Conservation (phyloP, 2,329 filamentous ascomycete species). For the Ascochyta viciae-villosae region DNA sequence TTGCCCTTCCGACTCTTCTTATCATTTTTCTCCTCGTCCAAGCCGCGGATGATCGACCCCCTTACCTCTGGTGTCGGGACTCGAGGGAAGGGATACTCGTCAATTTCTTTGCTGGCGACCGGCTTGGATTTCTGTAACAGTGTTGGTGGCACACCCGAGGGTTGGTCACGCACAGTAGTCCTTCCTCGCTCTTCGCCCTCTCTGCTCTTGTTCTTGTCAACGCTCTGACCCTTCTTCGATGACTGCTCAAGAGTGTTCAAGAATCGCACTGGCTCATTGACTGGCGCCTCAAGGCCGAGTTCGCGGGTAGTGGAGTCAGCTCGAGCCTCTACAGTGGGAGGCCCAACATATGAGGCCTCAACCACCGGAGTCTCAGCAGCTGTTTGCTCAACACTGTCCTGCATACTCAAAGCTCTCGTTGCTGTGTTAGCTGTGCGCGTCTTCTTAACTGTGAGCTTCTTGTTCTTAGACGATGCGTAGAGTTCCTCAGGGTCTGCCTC, state of each 20-base stretch:
- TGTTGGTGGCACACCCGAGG: neutral
- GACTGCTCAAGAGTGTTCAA: slow-evolving; percentile 2
- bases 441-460: slow-evolving; percentile 57
- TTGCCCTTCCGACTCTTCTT: slow-evolving; percentile 46
- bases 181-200: slow-evolving; percentile 7
- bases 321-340: slow-evolving; percentile 44
- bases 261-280: neutral
- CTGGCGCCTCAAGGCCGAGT: slow-evolving; percentile 2
- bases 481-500: slow-evolving; percentile 48
- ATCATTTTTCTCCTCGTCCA: slow-evolving; percentile 50
- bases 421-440: slow-evolving; percentile 24
- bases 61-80: slow-evolving; percentile 11
- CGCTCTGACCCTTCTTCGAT: slow-evolving; percentile 1
- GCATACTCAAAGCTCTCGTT: slow-evolving; percentile 11
- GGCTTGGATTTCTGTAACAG: neutral
- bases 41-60: neutral
- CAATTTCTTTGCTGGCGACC: slow-evolving; percentile 13
- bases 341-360: slow-evolving; percentile 39
- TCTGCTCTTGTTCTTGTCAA: neutral
- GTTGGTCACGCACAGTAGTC: neutral
- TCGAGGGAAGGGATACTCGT: slow-evolving; percentile 40
- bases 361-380: slow-evolving; percentile 42
- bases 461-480: slow-evolving; percentile 50
- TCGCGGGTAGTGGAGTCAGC: slow-evolving; percentile 32
- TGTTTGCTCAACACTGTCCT: slow-evolving; percentile 41